Base-by-base conservation (phyloP, 2,329 filamentous ascomycete species). In the Stachybotrys echinatus region DNA sequence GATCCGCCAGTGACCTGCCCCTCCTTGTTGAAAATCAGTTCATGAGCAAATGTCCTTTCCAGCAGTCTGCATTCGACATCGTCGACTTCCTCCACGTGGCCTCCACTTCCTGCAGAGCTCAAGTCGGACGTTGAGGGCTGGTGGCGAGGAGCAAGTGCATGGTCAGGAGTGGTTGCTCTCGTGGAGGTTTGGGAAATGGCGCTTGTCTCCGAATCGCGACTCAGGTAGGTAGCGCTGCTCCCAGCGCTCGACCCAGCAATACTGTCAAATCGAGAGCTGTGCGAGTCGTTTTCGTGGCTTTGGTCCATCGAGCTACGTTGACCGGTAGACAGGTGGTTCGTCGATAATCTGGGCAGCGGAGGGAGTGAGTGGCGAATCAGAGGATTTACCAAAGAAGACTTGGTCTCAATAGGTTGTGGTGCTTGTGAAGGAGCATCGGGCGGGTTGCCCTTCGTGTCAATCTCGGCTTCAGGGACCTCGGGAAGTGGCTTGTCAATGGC, bases 1-100 rank as follows among this genome's bases (percentile, higher is more conserved):
- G 91, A 95, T 14, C 94, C 94, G 44, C 94, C 94, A 40, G 89
- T 89, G n/a, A 99, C 86, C 54, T 95, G 88, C 2, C 92, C 92
- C 58, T 97, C 92, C 66, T 95, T 95, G 72, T 95, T 96, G 66
- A 89, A 87, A 61, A 96, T 84, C 45, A 99, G 77, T 64, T 99
- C 92, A 61, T 96, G 89, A 0, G 90, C 89, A 61, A 83, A 96
- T 0, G 92, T 96, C 70, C 88, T 95, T 64, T 92, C 89, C n/a
- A 96, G 74, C n/a, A 96, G 74, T 60, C 86, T 87, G 5, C 82
- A 86, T 65, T 96, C 92, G 1, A 86, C 83, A 45, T 95, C 91
- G 34, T 89, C 85, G 12, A 80, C 75, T 51, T 92, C 89, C 49
- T 95, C 90, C 4, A 78, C 82, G n/a, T 82, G 73, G 2, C 81